A percentile compares a stretch with the other conserved stretches of the same genome.
Conservation (phyloP, 2,329 filamentous ascomycete species). For the Colletotrichum kahawae region DNA sequence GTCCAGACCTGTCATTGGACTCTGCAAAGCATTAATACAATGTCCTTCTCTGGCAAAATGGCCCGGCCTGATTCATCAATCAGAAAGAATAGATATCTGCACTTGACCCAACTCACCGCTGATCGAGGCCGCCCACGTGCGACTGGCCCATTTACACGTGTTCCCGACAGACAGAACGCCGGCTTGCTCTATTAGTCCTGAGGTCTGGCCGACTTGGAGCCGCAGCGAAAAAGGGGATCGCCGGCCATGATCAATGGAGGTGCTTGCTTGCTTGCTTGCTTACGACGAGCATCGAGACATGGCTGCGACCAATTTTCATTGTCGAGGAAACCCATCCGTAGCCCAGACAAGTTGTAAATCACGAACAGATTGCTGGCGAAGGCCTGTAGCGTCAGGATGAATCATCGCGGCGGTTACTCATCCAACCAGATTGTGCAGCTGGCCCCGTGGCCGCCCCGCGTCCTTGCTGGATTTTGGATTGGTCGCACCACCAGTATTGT, state of each 20-base stretch:
- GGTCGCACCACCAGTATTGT: neutral
- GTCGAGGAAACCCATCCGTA: neutral
- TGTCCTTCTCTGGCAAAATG: neutral
- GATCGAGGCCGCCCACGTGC: neutral
- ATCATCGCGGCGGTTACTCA: neutral
- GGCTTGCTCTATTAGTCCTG: neutral
- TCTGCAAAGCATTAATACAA: neutral
- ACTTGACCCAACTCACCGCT: neutral
- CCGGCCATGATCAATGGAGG: neutral
- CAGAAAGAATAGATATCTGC: neutral
- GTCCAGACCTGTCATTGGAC: neutral
- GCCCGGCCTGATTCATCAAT: neutral
- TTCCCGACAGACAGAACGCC: neutral
- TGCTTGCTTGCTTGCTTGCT: neutral
- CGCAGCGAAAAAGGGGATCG: neutral
- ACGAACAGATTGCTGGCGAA: neutral
- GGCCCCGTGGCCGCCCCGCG: neutral
- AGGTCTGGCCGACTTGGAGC: neutral
- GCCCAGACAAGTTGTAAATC: neutral
- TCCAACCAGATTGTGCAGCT: neutral
- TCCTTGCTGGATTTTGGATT: neutral
- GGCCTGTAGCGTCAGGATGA: neutral
- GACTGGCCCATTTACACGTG: neutral
- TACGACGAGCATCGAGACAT: neutral
- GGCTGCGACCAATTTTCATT: neutral